These are phyloP conservation scores for Cladosporium sp. DNA, from an alignment of 2,329 filamentous ascomycete species.

Conservation along the genomic window DNA sequence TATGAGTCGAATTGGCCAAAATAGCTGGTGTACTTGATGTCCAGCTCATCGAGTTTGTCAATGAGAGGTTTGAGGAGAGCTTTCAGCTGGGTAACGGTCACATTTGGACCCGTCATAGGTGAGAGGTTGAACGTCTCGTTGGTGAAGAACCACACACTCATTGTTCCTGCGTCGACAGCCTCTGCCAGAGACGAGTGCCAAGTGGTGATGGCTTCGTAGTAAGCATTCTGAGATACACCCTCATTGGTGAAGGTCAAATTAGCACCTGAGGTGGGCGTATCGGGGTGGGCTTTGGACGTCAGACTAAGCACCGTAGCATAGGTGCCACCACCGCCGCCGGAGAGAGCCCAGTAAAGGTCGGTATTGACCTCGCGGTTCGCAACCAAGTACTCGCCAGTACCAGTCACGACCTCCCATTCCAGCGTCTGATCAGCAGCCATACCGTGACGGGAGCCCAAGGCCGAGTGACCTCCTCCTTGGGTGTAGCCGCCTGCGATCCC, in stretches of 20 bases:
- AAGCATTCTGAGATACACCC: conserved; percentile 40
- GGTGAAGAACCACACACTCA: conserved; percentile 53
- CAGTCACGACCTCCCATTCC: conserved; percentile 50
- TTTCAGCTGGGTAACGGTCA: conserved; percentile 45
- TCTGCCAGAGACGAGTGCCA: conserved; percentile 48
- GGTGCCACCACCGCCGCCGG: conserved; percentile 60
- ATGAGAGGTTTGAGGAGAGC: conserved; percentile 50
- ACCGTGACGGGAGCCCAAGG: conserved; percentile 56
- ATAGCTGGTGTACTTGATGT: conserved; percentile 37
- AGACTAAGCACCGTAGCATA: conserved; percentile 59
- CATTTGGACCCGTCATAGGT: conserved; percentile 51
- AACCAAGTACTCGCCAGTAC: conserved; percentile 49
- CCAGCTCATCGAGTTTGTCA: conserved; percentile 40
- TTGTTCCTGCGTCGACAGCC: conserved; percentile 53
- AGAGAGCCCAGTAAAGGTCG: conserved; percentile 65
- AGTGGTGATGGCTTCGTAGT: conserved; percentile 52
- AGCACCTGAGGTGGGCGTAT: conserved; percentile 46
- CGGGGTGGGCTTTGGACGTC: conserved; percentile 54
- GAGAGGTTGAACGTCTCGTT: conserved; percentile 51
- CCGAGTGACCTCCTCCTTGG: conserved; percentile 61
- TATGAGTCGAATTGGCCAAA: conserved; percentile 37
- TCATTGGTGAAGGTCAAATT: conserved; percentile 44
- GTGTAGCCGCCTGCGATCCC: conserved; percentile 61
- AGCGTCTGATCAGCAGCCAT: conserved; percentile 62
- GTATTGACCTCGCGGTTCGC: conserved; percentile 51